phyloP scores from a whole-genome alignment of 2,329 filamentous ascomycete species.

The Drechslerella coelobrocha region DNA sequence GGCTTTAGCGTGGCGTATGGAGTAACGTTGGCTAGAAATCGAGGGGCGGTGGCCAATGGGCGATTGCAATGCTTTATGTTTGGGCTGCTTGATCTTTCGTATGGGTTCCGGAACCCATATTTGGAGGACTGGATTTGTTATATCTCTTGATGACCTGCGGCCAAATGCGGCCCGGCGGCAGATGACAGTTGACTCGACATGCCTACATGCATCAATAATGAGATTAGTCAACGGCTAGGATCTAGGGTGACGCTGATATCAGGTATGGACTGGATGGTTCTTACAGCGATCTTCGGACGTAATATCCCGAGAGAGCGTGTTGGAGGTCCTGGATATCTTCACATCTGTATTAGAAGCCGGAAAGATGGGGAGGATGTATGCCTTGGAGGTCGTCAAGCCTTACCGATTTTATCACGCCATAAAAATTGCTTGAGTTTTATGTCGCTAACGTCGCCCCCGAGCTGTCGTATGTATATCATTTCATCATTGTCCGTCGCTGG shows the following conservation, averaged over 20 bases:
- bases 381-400: neutral
- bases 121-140: slow-evolving; percentile 7
- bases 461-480: neutral
- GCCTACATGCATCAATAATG: neutral
- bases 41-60: neutral
- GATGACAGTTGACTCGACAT: neutral
- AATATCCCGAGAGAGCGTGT: slow-evolving; percentile 20
- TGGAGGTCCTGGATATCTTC: slow-evolving; percentile 15
- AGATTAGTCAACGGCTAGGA: too few relatives aligned
- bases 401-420: slow-evolving; percentile 16
- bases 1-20: too few relatives aligned
- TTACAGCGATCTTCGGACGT: slow-evolving; percentile 8
- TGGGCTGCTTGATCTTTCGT: neutral
- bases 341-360: neutral
- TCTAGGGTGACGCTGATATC: neutral
- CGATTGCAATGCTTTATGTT: too few relatives aligned
- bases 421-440: slow-evolving; percentile 3
- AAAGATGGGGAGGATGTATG: neutral
- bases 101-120: slow-evolving; percentile 12
- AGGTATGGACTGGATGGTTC: neutral
- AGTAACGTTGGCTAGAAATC: too few relatives aligned
- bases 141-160: slow-evolving; percentile 1
- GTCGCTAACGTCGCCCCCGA: neutral
- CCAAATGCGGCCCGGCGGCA: neutral
- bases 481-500: neutral